Conservation (phyloP, 129 eudicot species). For the Centella asiatica region DNA sequence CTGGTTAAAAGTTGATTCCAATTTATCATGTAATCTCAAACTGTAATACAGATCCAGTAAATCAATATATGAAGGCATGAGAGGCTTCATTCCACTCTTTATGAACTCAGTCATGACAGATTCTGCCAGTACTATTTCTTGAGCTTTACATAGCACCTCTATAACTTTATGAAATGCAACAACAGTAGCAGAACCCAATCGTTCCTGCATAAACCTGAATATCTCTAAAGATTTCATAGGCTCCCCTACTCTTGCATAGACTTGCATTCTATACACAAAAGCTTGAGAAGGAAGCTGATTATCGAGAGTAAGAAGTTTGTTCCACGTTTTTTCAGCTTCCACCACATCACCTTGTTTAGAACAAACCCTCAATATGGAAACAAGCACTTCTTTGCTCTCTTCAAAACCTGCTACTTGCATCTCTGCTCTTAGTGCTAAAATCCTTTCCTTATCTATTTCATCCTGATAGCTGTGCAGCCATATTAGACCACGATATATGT, state of each 20-base stretch:
- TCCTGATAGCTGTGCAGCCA: conserved; percentile 97
- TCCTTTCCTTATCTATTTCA: conserved; percentile 54
- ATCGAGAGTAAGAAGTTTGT: conserved; percentile 37
- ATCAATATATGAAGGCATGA: conserved; percentile 47
- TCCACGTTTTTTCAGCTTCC: conserved; percentile 75
- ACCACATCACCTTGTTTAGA: conserved; percentile 70
- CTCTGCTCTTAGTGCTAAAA: conserved; percentile 46
- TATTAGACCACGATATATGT: conserved; percentile 76
- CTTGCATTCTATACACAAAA: conserved; percentile 73
- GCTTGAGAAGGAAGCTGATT: conserved; percentile 60
- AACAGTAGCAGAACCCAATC: conserved; percentile 30
- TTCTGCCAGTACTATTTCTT: conserved; percentile 50
- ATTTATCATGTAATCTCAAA: conserved; percentile 50
- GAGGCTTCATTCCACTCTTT: conserved; percentile 57
- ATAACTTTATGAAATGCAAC: conserved; percentile 67
- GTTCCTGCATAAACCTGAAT: conserved; percentile 58
- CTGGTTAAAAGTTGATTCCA: conserved; percentile 51
- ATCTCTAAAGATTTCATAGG: conserved; percentile 57
- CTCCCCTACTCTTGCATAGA: conserved; percentile 49
- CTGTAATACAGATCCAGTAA: conserved; percentile 51
- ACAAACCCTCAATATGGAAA: conserved; percentile 77
- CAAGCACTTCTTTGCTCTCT: conserved; percentile 62
- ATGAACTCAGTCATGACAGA: conserved; percentile 70
- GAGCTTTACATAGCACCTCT: conserved; percentile 53
- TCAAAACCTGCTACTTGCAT: conserved; percentile 55